Conservation (phyloP, 2,329 filamentous ascomycete genomes). For the Fusarium nodosum region DNA sequence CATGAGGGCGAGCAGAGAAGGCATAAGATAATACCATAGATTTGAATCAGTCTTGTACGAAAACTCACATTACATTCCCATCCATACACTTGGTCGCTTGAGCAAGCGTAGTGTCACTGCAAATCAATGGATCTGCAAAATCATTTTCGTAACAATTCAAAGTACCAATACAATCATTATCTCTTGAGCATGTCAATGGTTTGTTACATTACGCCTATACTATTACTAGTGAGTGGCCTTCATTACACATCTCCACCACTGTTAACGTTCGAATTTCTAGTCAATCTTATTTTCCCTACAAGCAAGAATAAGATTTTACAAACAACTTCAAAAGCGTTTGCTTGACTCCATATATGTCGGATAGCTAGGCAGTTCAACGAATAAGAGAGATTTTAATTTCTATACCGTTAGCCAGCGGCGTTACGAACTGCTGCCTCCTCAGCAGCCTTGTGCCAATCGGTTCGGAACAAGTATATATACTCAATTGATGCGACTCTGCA, state of each 20-base stretch:
- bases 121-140: not conserved
- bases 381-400: no score
- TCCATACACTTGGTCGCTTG: conserved; percentile 11
- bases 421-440: conserved; percentile 67
- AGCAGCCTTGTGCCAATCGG: conserved; percentile 67
- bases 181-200: not conserved
- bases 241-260: not conserved
- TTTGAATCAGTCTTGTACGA: conserved; percentile 40
- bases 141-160: not conserved
- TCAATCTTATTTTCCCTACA: not conserved
- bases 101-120: not conserved
- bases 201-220: not conserved
- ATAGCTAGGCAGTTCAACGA: no score
- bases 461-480: conserved; percentile 65
- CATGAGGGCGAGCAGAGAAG: conserved; percentile 7
- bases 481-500: conserved; percentile 66
- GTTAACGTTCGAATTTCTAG: not conserved
- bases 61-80: conserved; percentile 11
- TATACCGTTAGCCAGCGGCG: conserved; percentile 54
- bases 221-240: not conserved
- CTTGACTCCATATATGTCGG: not conserved
- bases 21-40: conserved; percentile 45
- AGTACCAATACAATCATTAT: no score
- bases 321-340: not conserved
- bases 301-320: not conserved